Base-by-base conservation (phyloP, 495 filamentous ascomycete genomes). In the Xanthoparmelia taractica region DNA sequence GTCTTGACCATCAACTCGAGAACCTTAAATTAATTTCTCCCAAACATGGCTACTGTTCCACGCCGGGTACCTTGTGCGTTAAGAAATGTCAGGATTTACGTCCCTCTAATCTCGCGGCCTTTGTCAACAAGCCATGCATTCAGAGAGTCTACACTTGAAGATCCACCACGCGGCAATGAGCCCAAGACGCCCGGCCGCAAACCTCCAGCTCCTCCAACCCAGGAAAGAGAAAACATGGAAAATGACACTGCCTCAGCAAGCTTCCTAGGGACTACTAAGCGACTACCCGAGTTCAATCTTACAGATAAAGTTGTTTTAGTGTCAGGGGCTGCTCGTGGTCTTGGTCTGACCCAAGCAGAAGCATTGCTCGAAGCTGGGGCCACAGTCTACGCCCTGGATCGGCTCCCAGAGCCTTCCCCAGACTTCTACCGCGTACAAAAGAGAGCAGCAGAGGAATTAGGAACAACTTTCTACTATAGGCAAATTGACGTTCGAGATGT, bases 401-500 rank as follows among this genome's bases (percentile, higher is more conserved):
- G 77, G 73, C 59, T 78, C 70, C 23, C 68, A 61, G 70, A 80
- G 61, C 75, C 84, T 68, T 81, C 80, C 25, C 71, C 81, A 15
- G 78, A 83, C 37, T 92, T 91, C 68, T 77, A 77, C 29, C 73
- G 71, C 25, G 81, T 93, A 50, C 85, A 86, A 55, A 76, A 80
- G 65, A 80, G 86, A 54, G 89, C 89, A 8, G 76, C 72, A 8
- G 71, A 80, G 43, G 84, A 87, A 66, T 79, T 95, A 12, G 84
- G 82, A 45, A 87, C 89, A 25, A 81, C 83, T 50, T 71, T 96
- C 40, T 76, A 84, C 64, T 95, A 96, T 77, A 87, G 88, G 71
- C 86, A 85, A 64, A 86, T 94, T 61, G 91, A 96, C 71, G 90
- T 96, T 31, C 87, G 89, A n/a, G 84, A 92, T 70, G 86, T 86